A percentile compares a stretch with the other conserved stretches of the same genome.
These are phyloP conservation scores for Fragilaria crotonensis DNA, from an alignment of 108 stramenopile species.

Conservation along the genomic window DNA sequence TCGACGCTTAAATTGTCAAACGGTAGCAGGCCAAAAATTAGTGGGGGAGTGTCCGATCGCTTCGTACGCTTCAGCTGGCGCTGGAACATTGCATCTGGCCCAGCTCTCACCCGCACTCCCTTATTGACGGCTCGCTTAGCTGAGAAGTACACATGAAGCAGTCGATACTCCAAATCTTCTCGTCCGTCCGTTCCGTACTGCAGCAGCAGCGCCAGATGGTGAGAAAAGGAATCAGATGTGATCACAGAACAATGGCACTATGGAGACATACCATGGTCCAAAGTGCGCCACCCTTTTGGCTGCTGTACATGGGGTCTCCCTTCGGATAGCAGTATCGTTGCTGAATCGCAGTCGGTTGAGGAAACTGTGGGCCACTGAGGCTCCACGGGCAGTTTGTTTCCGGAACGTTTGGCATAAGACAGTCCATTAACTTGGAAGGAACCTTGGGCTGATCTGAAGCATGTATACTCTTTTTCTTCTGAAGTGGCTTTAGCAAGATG, in stretches of 20 bases:
- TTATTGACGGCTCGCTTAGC: slow-evolving; percentile 50
- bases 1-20: neutral
- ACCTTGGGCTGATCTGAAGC: slow-evolving; percentile 15
- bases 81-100: neutral
- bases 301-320: slow-evolving; percentile 46
- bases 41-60: neutral
- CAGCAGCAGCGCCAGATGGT: neutral
- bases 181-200: slow-evolving; percentile 36
- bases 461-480: slow-evolving; percentile 16
- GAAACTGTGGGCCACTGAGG: slow-evolving; percentile 61
- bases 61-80: neutral
- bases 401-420: slow-evolving; percentile 10
- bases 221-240: too few species aligned
- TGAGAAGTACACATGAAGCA: slow-evolving; percentile 78
- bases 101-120: neutral
- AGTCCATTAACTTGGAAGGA: slow-evolving; percentile 35
- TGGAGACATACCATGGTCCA: slow-evolving; percentile 42
- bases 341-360: slow-evolving; percentile 55
- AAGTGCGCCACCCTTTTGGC: slow-evolving; percentile 54
- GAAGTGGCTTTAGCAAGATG: slow-evolving; percentile 49
- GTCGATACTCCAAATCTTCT: slow-evolving; percentile 47
- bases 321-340: slow-evolving; percentile 79
- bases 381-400: slow-evolving; percentile 46
- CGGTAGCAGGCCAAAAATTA: neutral
- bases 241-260: neutral